Evolutionary conservation across 2,329 filamentous ascomycete species (phyloP).

Genomic region (Epichloe scottii): DNA sequence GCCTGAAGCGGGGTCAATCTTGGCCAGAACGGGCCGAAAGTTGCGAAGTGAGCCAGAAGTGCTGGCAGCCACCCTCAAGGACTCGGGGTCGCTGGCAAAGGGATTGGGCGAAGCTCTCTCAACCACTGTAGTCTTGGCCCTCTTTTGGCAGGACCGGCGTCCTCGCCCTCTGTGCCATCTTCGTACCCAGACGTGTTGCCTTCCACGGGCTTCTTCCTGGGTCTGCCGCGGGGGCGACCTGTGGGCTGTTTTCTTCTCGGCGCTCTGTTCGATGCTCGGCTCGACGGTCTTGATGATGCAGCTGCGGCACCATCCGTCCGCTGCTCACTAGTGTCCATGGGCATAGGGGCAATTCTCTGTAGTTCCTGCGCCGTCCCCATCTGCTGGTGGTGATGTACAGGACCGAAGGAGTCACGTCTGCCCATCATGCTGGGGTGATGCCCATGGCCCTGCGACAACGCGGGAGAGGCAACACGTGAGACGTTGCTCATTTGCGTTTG

Average conservation of each 20-base stretch:
- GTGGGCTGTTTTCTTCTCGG: slow-evolving; percentile 31
- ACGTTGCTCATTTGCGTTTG: slow-evolving; percentile 13
- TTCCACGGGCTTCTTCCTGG: slow-evolving; percentile 39
- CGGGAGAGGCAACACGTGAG: slow-evolving; percentile 24
- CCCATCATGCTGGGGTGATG: slow-evolving; percentile 8
- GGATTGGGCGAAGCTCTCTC: slow-evolving; percentile 54
- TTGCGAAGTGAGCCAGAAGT: slow-evolving; percentile 78
- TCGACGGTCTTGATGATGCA: slow-evolving; percentile 42
- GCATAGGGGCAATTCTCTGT: slow-evolving; percentile 23
- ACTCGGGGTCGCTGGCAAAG: slow-evolving; percentile 64
- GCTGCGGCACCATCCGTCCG: slow-evolving; percentile 11
- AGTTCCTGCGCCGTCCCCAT: slow-evolving; percentile 15
- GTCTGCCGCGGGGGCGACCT: slow-evolving; percentile 42
- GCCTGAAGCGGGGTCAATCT: slow-evolving; percentile 24
- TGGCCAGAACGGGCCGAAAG: slow-evolving; percentile 58
- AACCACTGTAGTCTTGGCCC: slow-evolving; percentile 64
- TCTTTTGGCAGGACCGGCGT: slow-evolving; percentile 47
- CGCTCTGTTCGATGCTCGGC: slow-evolving; percentile 40
- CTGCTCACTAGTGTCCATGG: slow-evolving; percentile 13
- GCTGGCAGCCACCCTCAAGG: slow-evolving; percentile 78
- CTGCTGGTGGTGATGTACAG: slow-evolving; percentile 11
- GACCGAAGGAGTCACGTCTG: slow-evolving; percentile 17
- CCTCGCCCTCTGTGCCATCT: slow-evolving; percentile 48
- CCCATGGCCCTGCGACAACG: slow-evolving; percentile 19
- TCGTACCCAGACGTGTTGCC: slow-evolving; percentile 68